Conservation (phyloP, 345 rosid species). For the Microcos paniculata region DNA sequence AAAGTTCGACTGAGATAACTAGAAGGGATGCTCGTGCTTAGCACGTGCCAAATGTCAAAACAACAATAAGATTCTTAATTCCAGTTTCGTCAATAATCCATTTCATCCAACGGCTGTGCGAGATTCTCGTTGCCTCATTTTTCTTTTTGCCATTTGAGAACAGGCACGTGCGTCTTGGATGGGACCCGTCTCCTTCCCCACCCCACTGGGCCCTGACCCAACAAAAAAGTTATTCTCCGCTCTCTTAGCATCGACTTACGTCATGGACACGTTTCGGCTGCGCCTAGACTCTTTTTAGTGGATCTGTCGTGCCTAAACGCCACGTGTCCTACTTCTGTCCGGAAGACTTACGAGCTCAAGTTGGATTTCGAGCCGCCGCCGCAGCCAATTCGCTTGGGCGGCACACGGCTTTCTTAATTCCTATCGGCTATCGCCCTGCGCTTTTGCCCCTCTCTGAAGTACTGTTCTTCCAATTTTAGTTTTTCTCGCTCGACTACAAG, state of each 20-base stretch:
- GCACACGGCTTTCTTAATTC: neutral
- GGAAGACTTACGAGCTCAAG: neutral
- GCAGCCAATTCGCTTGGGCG: neutral
- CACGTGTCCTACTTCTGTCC: neutral
- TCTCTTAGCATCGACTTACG: neutral
- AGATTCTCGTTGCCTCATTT: neutral
- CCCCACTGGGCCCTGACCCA: neutral
- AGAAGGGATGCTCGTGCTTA: too few species aligned
- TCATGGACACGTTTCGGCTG: slow-evolving; percentile 4
- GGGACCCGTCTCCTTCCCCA: neutral
- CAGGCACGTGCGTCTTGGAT: neutral
- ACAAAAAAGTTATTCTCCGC: neutral
- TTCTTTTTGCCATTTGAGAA: neutral
- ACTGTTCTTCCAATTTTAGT: neutral
- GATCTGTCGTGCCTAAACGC: neutral
- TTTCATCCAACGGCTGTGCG: neutral
- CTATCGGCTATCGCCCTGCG: too few species aligned
- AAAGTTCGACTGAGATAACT: too few species aligned
- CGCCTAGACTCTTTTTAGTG: neutral
- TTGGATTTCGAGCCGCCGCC: neutral
- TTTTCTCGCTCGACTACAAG: neutral
- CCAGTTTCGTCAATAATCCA: neutral
- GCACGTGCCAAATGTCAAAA: too few species aligned
- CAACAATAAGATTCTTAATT: neutral
- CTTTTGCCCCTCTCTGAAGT: neutral